These are phyloP conservation scores for Conoideocrella luteorostrata DNA, from an alignment of 2,329 filamentous ascomycete species.

Conservation along the genomic window DNA sequence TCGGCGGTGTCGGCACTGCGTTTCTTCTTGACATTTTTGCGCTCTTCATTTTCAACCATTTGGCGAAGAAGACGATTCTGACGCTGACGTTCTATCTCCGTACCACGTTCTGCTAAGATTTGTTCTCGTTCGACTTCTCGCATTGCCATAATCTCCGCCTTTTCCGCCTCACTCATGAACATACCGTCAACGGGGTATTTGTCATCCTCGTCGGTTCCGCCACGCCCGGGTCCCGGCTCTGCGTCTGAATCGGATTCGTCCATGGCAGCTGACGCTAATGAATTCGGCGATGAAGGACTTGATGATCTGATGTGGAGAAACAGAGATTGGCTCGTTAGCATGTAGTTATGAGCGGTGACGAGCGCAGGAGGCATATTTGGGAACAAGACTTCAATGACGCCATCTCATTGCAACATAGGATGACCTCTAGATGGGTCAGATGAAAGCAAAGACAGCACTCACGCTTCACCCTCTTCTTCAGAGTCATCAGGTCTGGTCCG, in stretches of 20 bases:
- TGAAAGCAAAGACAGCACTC: too few relatives aligned
- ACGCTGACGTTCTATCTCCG: constrained; percentile 72
- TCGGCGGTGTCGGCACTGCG: constrained; percentile 76
- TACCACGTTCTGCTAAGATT: constrained; percentile 79
- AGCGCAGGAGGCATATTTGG: neutral
- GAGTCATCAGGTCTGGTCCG: constrained; percentile 35
- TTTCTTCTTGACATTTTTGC: constrained; percentile 50
- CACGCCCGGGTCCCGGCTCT: constrained; percentile 32
- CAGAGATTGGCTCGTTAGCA: constrained; percentile 8
- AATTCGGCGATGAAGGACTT: constrained; percentile 62
- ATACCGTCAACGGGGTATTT: constrained; percentile 85
- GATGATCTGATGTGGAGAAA: constrained; percentile 51
- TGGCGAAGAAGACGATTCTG: constrained; percentile 79
- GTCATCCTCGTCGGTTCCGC: constrained; percentile 50
- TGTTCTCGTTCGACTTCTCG: constrained; percentile 88
- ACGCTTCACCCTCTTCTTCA: constrained; percentile 59
- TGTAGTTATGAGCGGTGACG: too few relatives aligned
- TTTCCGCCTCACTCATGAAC: constrained; percentile 68
- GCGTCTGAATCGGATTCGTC: constrained; percentile 71
- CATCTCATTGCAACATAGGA: too few relatives aligned
- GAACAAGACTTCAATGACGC: too few relatives aligned
- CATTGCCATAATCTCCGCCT: constrained; percentile 73
- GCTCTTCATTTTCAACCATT: constrained; percentile 63
- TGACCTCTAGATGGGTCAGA: too few relatives aligned
- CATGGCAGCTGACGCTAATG: constrained; percentile 79